These are phyloP conservation scores for Phytophthora pisi DNA, from an alignment of 352 stramenopile species.

Conservation along the genomic window DNA sequence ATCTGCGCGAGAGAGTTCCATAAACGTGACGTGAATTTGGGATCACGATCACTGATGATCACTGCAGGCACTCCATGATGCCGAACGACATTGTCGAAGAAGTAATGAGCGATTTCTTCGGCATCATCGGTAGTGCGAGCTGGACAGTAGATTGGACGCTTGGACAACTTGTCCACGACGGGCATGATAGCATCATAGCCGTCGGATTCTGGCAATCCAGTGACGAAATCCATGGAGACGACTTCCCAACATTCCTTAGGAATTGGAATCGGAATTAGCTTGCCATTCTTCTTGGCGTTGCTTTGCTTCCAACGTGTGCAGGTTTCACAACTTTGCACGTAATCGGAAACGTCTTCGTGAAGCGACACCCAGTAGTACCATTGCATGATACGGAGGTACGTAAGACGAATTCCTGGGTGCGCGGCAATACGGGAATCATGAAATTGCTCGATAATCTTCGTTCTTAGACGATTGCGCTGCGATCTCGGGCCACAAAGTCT, in stretches of 20 bases:
- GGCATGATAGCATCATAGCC: conserved; percentile 28
- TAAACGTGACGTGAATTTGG: conserved; percentile 11
- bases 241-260: conserved; percentile 27
- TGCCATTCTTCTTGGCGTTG: conserved; percentile 18
- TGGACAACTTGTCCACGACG: conserved; percentile 36
- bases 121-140: conserved; percentile 10
- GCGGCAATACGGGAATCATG: conserved; percentile 23
- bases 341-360: conserved; percentile 16
- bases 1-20: conserved; percentile 8
- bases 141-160: conserved; percentile 19
- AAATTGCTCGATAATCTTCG: conserved; percentile 12
- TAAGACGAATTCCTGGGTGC: conserved; percentile 15
- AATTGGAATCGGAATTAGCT: conserved; percentile 33
- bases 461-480: conserved; percentile 16
- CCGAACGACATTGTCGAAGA: conserved; percentile 16
- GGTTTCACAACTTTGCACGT: conserved; percentile 35
- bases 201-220: conserved; percentile 28
- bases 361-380: conserved; percentile 15
- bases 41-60: conserved; percentile 16
- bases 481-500: conserved; percentile 5
- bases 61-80: conserved; percentile 10
- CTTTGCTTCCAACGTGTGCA: conserved; percentile 14
- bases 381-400: conserved; percentile 12
- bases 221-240: conserved; percentile 40
- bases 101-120: conserved; percentile 7